These are phyloP conservation scores for Trifolium repens DNA, from an alignment of 306 rosid species.

Conservation along the genomic window DNA sequence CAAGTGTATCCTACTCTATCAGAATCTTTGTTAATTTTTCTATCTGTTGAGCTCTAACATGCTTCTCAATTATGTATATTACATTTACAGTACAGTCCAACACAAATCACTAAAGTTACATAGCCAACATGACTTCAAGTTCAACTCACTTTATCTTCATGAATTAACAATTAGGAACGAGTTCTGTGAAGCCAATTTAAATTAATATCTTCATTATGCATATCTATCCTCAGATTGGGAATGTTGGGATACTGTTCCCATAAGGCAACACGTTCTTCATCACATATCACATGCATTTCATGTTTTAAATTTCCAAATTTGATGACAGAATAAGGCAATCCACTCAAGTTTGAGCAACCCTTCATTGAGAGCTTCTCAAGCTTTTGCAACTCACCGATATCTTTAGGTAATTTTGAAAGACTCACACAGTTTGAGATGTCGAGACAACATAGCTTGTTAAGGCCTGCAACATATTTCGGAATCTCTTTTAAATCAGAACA, in stretches of 20 bases:
- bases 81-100: too few relatives aligned
- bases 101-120: too few relatives aligned
- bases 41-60: too few relatives aligned
- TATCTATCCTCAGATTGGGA: constrained; percentile 33
- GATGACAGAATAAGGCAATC: constrained; percentile 33
- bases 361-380: constrained; percentile 45
- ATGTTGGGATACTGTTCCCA: constrained; percentile 26
- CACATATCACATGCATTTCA: constrained; percentile 37
- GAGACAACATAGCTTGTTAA: constrained; percentile 39
- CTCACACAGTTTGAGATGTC: constrained; percentile 49
- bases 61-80: too few relatives aligned
- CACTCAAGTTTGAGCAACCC: constrained; percentile 42
- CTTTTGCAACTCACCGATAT: constrained; percentile 46
- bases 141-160: background rate
- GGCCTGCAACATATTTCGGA: constrained; percentile 37
- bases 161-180: constrained; percentile 20
- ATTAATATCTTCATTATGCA: constrained; percentile 27
- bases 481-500: constrained; percentile 42
- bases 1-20: too few relatives aligned
- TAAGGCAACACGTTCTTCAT: constrained; percentile 43
- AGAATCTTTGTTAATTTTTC: too few relatives aligned
- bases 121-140: background rate
- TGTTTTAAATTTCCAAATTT: constrained; percentile 31
- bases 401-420: constrained; percentile 33
- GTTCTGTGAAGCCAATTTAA: constrained; percentile 44